Conservation (phyloP, 1,284 basidiomycete genomes). For the Pseudozyma pruni region DNA sequence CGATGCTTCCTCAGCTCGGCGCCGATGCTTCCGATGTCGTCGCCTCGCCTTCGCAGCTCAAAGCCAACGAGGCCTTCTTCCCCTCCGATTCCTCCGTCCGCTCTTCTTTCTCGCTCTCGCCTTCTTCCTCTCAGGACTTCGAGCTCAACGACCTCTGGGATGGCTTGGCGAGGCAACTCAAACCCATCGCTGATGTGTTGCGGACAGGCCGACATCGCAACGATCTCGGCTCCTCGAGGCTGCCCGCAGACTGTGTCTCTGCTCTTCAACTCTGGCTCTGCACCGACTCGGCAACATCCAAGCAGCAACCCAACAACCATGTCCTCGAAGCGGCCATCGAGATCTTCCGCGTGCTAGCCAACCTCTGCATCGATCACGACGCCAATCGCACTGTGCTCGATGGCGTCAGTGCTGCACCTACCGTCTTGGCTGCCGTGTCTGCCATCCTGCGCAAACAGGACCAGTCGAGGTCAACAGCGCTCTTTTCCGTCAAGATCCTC, state of each 20-base stretch:
- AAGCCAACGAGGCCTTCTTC: conserved; percentile 35
- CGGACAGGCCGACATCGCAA: conserved; percentile 43
- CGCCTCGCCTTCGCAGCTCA: conserved; percentile 31
- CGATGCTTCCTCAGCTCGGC: conserved; percentile 22
- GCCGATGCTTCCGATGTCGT: conserved; percentile 19
- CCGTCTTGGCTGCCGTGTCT: conserved; percentile 80
- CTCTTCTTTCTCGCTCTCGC: conserved; percentile 23
- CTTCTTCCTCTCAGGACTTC: conserved; percentile 37
- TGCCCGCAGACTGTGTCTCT: conserved; percentile 33
- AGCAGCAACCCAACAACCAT: conserved; percentile 13
- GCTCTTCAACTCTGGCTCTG: conserved; percentile 42
- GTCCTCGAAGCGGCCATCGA: conserved; percentile 46
- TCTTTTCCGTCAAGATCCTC: conserved; percentile 68
- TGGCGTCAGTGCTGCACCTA: conserved; percentile 70
- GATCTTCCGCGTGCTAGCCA: conserved; percentile 55
- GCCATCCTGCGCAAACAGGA: conserved; percentile 79
- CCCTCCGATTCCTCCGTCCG: conserved; percentile 3
- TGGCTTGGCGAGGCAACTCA: conserved; percentile 37
- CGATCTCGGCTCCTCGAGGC: conserved; percentile 27
- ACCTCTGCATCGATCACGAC: conserved; percentile 60
- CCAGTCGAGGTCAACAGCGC: conserved; percentile 35
- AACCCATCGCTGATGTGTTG: conserved; percentile 49
- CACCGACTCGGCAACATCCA: conserved; percentile 17
- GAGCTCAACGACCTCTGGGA: conserved; percentile 45
- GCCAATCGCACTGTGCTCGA: conserved; percentile 35